These are phyloP conservation scores for Phoenix dactylifera DNA, from an alignment of 176 grass and related monocot species.

Conservation along the genomic window DNA sequence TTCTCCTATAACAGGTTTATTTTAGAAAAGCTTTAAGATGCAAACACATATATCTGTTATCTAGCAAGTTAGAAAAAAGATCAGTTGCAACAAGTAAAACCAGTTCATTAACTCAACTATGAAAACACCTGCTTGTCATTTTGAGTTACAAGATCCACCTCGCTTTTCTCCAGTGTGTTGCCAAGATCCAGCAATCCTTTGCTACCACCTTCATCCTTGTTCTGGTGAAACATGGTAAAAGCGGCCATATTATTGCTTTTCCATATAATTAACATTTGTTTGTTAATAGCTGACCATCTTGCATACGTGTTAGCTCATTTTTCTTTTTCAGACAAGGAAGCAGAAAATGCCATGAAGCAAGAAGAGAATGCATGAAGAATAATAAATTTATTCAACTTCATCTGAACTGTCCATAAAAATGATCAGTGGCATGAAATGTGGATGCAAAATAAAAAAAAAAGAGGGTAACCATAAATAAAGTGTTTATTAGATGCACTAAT, in stretches of 20 bases:
- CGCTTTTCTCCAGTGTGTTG: constrained; percentile 18
- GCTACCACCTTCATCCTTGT: constrained; percentile 43
- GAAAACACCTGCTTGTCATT: constrained; percentile 33
- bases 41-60: no score
- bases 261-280: no score
- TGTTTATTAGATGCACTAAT: neutral
- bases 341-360: no score
- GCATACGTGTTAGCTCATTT: no score
- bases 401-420: no score
- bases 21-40: no score
- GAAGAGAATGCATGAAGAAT: no score
- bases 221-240: constrained; percentile 48
- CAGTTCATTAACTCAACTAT: neutral
- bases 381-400: no score
- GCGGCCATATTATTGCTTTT: neutral
- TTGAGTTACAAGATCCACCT: constrained; percentile 22
- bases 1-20: constrained; percentile 37
- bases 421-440: no score
- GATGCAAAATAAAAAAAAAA: neutral
- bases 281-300: no score
- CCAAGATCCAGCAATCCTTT: constrained; percentile 31
- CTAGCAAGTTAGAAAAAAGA: no score
- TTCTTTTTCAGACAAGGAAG: no score
- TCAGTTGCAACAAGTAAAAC: neutral
- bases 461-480: neutral